Percentiles rank a stretch among this genome's conserved stretches.
These are phyloP conservation scores for Neonectria hederae DNA, from an alignment of 2,329 filamentous ascomycete species.

Conservation along the genomic window DNA sequence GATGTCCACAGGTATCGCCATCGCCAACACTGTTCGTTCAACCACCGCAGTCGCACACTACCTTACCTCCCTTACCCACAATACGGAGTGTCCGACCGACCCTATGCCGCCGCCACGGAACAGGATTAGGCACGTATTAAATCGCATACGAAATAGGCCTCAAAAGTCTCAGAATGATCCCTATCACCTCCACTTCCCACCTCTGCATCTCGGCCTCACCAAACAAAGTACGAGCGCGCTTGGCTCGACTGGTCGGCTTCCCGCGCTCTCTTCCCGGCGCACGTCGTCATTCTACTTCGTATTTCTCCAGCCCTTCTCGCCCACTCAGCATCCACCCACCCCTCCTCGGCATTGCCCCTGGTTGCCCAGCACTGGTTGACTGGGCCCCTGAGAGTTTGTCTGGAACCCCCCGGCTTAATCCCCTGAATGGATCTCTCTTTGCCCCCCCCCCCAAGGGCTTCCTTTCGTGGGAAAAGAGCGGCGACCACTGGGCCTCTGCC, in stretches of 20 bases:
- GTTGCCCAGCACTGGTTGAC: constrained; percentile 27
- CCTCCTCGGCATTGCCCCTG: constrained; percentile 34
- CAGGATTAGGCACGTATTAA: constrained; percentile 17
- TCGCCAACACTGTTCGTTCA: constrained; percentile 11
- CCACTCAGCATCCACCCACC: constrained; percentile 13
- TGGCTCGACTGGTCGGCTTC: constrained; percentile 12
- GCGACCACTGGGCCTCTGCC: constrained; percentile 17
- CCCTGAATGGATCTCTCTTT: constrained; percentile 11
- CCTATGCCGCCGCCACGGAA: constrained; percentile 23
- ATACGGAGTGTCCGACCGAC: constrained; percentile 37
- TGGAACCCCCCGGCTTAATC: background rate
- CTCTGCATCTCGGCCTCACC: background rate
- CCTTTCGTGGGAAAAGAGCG: constrained; percentile 2
- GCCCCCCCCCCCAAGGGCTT: background rate
- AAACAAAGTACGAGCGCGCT: constrained; percentile 14
- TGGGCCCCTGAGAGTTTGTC: constrained; percentile 25
- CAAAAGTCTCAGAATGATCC: background rate
- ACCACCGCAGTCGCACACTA: constrained; percentile 23
- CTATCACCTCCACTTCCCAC: background rate
- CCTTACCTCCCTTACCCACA: too few species aligned
- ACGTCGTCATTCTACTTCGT: constrained; percentile 37
- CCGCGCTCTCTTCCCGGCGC: background rate
- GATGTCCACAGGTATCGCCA: constrained; percentile 6
- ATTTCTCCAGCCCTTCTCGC: constrained; percentile 28
- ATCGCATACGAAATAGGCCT: constrained; percentile 3